Evolutionary conservation across 129 eudicot genomes (phyloP).

Genomic region (Calendula officinalis): DNA sequence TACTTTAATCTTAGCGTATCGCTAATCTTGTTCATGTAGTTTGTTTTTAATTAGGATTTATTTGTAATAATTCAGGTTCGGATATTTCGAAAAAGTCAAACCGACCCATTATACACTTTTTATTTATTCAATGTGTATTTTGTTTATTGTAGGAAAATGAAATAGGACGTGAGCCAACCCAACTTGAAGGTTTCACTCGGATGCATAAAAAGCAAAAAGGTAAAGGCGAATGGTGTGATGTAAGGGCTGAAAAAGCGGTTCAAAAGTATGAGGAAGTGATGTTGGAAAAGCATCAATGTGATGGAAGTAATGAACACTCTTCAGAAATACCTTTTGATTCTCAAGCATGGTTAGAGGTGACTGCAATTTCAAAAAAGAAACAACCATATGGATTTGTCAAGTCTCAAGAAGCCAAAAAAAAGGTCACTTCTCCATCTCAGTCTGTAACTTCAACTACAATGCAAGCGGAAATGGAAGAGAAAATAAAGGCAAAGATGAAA

Average conservation of each 20-base stretch:
- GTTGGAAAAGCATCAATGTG: not conserved
- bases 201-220: not conserved
- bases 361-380: not conserved
- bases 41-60: not conserved
- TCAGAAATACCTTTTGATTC: not conserved
- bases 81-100: too few species aligned
- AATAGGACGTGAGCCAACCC: not conserved
- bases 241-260: not conserved
- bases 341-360: not conserved
- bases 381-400: not conserved
- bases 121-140: not conserved
- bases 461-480: too few species aligned
- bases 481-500: too few species aligned
- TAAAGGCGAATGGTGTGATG: slow-evolving; percentile 2
- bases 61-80: not conserved
- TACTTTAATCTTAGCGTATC: too few species aligned
- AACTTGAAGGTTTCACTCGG: not conserved
- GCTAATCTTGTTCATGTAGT: too few species aligned
- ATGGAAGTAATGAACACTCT: not conserved
- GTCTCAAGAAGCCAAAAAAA: not conserved
- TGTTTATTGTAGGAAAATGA: not conserved
- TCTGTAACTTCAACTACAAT: too few species aligned
- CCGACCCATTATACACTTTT: too few species aligned
- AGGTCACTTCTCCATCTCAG: too few species aligned
- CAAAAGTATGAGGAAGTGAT: not conserved